Evolutionary conservation across 768 basidiomycete genomes (phyloP).

Genomic region (Tulasnella sp.): DNA sequence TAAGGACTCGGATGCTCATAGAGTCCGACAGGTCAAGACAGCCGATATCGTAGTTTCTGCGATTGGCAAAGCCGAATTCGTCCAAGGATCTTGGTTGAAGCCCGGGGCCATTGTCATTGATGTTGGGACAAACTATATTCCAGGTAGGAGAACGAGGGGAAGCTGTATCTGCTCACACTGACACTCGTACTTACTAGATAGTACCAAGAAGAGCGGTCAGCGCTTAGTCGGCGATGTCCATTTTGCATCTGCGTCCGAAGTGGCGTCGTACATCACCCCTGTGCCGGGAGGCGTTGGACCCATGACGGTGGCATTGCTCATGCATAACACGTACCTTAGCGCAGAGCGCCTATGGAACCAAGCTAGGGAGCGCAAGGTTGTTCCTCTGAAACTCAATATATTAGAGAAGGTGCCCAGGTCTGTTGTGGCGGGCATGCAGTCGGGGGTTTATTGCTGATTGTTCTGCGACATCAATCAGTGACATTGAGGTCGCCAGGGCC

Average conservation of each 20-base stretch:
- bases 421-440: neutral
- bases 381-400: conserved; percentile 67
- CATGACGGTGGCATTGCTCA: conserved; percentile 98
- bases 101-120: conserved; percentile 92
- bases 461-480: conserved; percentile 28
- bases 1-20: neutral
- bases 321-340: conserved; percentile 83
- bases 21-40: conserved; percentile 44
- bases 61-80: conserved; percentile 84
- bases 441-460: neutral
- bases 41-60: conserved; percentile 94
- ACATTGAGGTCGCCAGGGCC: conserved; percentile 92
- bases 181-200: conserved; percentile 36
- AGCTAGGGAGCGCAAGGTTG: conserved; percentile 51
- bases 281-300: conserved; percentile 98
- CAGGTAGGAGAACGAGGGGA: conserved; percentile 56
- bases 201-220: conserved; percentile 86
- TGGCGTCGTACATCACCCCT: conserved; percentile 88
- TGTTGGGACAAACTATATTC: conserved; percentile 93
- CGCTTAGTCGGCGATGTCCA: conserved; percentile 95
- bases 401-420: conserved; percentile 71
- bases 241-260: conserved; percentile 56
- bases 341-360: conserved; percentile 73
- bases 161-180: neutral
- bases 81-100: conserved; percentile 92